phyloP scores from a whole-genome alignment of 257 asterid genomes.

The Fraxinus pennsylvanica region DNA sequence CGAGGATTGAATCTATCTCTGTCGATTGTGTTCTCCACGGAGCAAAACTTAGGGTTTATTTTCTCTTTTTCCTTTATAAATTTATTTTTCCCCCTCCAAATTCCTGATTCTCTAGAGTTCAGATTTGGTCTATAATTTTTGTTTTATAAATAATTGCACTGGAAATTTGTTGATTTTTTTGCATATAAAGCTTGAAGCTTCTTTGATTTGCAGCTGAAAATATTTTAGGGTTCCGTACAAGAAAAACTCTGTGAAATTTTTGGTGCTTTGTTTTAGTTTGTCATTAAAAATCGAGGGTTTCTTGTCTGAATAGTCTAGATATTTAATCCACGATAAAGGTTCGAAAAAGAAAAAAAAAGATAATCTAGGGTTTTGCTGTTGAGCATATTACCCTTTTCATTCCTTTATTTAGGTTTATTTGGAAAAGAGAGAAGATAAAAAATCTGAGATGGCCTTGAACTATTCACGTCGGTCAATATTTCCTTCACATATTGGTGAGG shows the following conservation, averaged over 20 bases:
- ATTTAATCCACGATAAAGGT: not conserved
- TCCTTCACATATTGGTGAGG: slow-evolving; percentile 57
- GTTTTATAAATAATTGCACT: not conserved
- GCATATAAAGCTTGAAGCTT: slow-evolving; percentile 27
- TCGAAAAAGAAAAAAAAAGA: not conserved
- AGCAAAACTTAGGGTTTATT: slow-evolving; percentile 34
- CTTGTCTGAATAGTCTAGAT: slow-evolving; percentile 39
- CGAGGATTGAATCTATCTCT: slow-evolving; percentile 29
- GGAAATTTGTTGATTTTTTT: slow-evolving; percentile 36
- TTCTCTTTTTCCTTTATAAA: not conserved
- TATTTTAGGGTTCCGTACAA: slow-evolving; percentile 42
- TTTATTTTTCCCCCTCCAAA: not conserved
- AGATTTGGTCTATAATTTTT: not conserved
- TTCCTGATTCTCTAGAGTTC: not conserved
- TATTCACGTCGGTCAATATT: slow-evolving; percentile 63
- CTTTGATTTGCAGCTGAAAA: slow-evolving; percentile 28
- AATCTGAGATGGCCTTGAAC: slow-evolving; percentile 75
- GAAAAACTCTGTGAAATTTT: slow-evolving; percentile 81
- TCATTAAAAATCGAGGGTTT: slow-evolving; percentile 82
- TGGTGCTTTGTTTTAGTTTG: slow-evolving; percentile 85
- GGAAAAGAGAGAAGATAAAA: not conserved
- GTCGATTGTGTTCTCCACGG: slow-evolving; percentile 29
- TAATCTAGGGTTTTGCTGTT: slow-evolving; percentile 29
- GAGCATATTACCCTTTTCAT: slow-evolving; percentile 18
- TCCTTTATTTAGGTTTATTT: not conserved